Evolutionary conservation across 2,329 filamentous ascomycete genomes (phyloP), one percentile per base, ranked within the genome.

Genomic region (Aspergillus viridinutans): DNA sequence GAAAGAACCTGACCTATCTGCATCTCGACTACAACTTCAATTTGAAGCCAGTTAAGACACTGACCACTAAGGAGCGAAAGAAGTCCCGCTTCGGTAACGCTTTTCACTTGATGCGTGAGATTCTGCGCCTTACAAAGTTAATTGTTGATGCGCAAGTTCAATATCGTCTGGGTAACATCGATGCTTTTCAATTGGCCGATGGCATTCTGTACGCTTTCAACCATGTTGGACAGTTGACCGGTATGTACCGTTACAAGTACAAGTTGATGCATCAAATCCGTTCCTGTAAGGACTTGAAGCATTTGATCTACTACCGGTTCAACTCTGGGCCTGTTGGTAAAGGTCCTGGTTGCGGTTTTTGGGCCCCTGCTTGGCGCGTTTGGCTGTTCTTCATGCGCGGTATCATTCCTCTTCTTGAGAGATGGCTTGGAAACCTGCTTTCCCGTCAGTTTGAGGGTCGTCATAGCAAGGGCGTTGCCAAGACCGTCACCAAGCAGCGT

Each of bases 221-320:
- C 77, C 94, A 99, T 67, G 94, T 99, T 56, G 94, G 94, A 60
- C 95, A 99, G 75, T 81, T 99, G 60, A 99, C 94, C 17, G 94
- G 94, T 72, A 99, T 99, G 94, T 99, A 99, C 78, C 89, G 94
- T 59, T 99, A 99, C 84, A 99, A 99, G 82, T 99, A 99, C 81
- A 99, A 99, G 82, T 83, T 99, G 56, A 99, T 99, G 94, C 94
- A 99, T 74, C 94, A 99, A 76, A 99, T 99, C 67, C 90, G 94
- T 67, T 96, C 94, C 0, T 99, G 94, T 81, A 99, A 99, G 77
- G 94, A 99, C 77, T 75, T 99, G 71, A 99, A 99, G 84, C 94
- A 99, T 83, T 79, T 99, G 60, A 97, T 99, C 64, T 99, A 99
- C 79, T 97, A 97, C 75, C 90, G 93, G 51, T 99, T 99, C 80